Base-by-base conservation (phyloP, 257 asterid genomes). In the Solanum okadae region DNA sequence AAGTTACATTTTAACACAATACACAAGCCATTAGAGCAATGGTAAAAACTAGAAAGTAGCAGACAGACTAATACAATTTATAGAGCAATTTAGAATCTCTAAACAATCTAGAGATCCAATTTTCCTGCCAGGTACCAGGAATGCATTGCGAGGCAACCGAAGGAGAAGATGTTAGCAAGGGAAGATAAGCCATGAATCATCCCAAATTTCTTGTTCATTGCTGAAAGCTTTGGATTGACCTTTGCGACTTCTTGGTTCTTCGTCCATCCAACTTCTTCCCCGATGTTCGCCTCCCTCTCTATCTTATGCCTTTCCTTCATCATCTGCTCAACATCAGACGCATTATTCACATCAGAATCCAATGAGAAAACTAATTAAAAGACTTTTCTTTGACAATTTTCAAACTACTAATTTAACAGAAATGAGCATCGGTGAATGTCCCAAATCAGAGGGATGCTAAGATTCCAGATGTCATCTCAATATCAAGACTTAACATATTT, bases 101-200 rank as follows among this genome's bases (percentile, higher is more conserved):
- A 31, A 37, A 76, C 12, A 40, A 91, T 52, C 92, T 95, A 96
- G 35, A 97, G 88, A 86, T 91, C 79, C 90, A 96, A 87, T 89
- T 96, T 96, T 90, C 95, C 95, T 25, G 99, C 98, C 86, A 97
- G 90, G 85, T 97, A 96, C 99, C 99, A 97, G 6, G 99, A 95
- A 90, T 97, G 99, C 91, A 96, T 86, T 27, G 99, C 98, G 78
- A 96, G 99, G 93, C 98, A 92, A 38, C 98, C 99, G 35, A 97
- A 96, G 35, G 99, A 90, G 68, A 95, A 42, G 87, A 97, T 95
- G 88, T 97, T 97, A 22, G 99, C 95, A 85, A 97, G 99, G 79
- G 99, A 97, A 81, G 99, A 97, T 71, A 97, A 92, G 6, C 99
- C 99, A 83, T 97, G 99, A 88, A 97, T 94, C 99, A 97, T 96